phyloP scores from a whole-genome alignment of 345 rosid species.

The Dimocarpus longan region DNA sequence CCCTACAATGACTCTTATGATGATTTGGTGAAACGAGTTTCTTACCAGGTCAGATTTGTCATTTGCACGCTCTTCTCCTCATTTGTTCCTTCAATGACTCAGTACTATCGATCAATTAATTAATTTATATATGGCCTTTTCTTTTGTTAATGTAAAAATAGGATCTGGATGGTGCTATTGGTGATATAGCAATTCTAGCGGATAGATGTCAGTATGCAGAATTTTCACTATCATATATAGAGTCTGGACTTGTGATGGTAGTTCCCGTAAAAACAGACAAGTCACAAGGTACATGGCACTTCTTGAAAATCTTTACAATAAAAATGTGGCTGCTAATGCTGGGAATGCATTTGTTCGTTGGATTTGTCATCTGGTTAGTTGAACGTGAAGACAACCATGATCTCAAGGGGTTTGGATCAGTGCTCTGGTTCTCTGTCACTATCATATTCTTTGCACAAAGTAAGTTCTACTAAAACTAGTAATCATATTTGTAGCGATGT shows the following conservation, averaged over 20 bases:
- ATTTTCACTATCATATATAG: slow-evolving; percentile 38
- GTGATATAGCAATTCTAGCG: slow-evolving; percentile 31
- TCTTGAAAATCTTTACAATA: slow-evolving; percentile 27
- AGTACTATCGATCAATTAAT: too few relatives aligned
- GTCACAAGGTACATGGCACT: slow-evolving; percentile 29
- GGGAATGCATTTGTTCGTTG: slow-evolving; percentile 28
- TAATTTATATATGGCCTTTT: neutral
- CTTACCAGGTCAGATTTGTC: slow-evolving; percentile 23
- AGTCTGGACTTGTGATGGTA: slow-evolving; percentile 36
- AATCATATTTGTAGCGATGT: too few relatives aligned
- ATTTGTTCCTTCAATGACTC: neutral
- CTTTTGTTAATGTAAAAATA: neutral
- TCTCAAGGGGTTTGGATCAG: slow-evolving; percentile 25
- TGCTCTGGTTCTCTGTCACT: slow-evolving; percentile 33
- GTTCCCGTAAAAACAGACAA: slow-evolving; percentile 26
- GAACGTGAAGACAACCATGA: slow-evolving; percentile 28
- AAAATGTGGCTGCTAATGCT: slow-evolving; percentile 32
- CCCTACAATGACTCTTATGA: slow-evolving; percentile 37
- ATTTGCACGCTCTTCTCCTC: neutral
- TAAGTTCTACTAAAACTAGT: slow-evolving; percentile 10
- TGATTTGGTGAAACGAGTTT: slow-evolving; percentile 31
- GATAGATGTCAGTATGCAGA: slow-evolving; percentile 27
- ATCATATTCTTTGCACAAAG: slow-evolving; percentile 31
- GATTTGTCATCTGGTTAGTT: slow-evolving; percentile 33
- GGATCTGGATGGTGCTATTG: slow-evolving; percentile 39